Conservation (phyloP, 192 early-diverging fungal species). For the Umbelopsis sp. region DNA sequence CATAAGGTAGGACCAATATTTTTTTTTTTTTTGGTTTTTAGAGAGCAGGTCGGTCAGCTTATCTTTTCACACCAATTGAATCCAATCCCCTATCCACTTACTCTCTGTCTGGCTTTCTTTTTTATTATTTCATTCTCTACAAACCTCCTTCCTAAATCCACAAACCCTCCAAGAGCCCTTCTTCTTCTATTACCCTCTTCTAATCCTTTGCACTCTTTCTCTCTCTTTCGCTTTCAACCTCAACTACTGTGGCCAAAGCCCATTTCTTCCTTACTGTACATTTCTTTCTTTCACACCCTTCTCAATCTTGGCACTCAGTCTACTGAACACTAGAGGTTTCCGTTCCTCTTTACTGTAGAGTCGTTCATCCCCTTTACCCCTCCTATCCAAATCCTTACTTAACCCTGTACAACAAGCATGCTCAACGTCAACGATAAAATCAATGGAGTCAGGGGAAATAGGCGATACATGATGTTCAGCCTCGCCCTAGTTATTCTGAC, state of each 20-base stretch:
- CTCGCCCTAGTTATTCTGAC: slow-evolving; percentile 1
- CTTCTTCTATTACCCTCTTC: neutral
- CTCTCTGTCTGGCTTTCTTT: too few species aligned
- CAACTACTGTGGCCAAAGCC: neutral
- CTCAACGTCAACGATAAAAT: slow-evolving; percentile 8
- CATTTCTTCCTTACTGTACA: neutral
- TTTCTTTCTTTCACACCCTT: neutral
- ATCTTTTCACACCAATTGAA: slow-evolving; percentile 4
- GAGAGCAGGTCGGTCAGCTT: neutral
- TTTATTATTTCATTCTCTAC: slow-evolving; percentile 15
- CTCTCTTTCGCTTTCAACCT: neutral
- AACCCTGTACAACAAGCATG: slow-evolving; percentile 2
- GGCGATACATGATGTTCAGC: slow-evolving; percentile 7
- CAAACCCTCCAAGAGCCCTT: slow-evolving; percentile 3
- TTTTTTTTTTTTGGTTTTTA: neutral
- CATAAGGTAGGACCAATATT: too few species aligned
- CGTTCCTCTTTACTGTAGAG: neutral
- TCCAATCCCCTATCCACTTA: neutral
- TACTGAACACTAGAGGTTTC: neutral
- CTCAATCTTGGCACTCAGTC: neutral
- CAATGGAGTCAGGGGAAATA: slow-evolving; percentile 11
- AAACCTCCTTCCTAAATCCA: neutral
- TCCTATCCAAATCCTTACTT: neutral
- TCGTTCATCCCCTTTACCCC: neutral
- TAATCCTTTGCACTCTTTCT: neutral